A percentile compares a stretch with the other conserved stretches of the same genome.
Conservation (phyloP, 805 yeast species). For the Saccharomyces jurei region DNA sequence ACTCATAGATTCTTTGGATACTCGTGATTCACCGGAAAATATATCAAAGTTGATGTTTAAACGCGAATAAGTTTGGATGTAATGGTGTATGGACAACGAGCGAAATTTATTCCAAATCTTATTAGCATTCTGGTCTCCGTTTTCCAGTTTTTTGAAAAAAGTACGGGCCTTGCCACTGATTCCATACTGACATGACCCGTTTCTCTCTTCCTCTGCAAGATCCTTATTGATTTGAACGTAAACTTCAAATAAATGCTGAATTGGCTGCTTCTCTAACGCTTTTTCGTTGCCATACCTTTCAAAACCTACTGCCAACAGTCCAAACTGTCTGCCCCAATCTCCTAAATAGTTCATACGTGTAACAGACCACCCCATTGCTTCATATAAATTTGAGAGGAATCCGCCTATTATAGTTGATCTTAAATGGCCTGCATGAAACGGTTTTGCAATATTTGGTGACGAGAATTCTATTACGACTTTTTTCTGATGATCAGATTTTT, state of each 20-base stretch:
- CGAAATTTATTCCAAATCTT: conserved; percentile 81
- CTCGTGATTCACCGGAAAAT: conserved; percentile 95
- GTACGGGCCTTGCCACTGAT: conserved; percentile 81
- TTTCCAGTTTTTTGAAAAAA: conserved; percentile 86
- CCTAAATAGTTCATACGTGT: conserved; percentile 89
- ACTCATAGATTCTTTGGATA: conserved; percentile 62
- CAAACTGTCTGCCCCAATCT: conserved; percentile 99
- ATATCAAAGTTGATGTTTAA: conserved; percentile 80
- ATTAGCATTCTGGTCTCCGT: conserved; percentile 77
- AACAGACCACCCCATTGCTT: conserved; percentile 88
- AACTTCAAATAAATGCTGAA: conserved; percentile 88
- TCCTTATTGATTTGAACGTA: conserved; percentile 83
- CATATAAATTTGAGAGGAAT: conserved; percentile 81
- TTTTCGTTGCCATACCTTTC: conserved; percentile 77
- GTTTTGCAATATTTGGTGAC: conserved; percentile 97
- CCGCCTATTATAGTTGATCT: conserved; percentile 98
- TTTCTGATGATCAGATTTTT: conserved; percentile 66
- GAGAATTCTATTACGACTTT: conserved; percentile 80
- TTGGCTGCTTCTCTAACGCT: conserved; percentile 66
- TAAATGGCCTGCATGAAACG: conserved; percentile 98
- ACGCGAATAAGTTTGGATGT: conserved; percentile 82
- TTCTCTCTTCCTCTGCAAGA: conserved; percentile 45
- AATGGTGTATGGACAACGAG: conserved; percentile 79
- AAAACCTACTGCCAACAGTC: conserved; percentile 89
- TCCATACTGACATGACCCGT: not conserved